Percentiles rank a stretch among this genome's conserved stretches.
phyloP scores from a whole-genome alignment of 208 protist species.

The Wallacemonas sp. region DNA sequence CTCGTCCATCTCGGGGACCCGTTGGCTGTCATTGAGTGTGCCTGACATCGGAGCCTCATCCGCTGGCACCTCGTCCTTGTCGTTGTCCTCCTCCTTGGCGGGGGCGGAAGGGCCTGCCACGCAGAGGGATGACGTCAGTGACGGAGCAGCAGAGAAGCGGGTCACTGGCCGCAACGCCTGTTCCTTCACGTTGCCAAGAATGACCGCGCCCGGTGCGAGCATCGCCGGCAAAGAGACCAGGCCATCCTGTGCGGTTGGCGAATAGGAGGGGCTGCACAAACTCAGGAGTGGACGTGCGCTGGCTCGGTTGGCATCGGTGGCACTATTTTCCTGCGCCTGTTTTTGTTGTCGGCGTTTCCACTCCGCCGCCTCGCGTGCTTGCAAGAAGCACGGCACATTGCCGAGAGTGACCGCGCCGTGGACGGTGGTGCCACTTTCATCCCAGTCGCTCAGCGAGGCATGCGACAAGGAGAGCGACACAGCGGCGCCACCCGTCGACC shows the following conservation, averaged over 20 bases:
- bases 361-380: neutral
- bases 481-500: too few relatives aligned
- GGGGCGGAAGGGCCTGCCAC: neutral
- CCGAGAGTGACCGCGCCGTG: neutral
- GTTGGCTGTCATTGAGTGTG: too few relatives aligned
- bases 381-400: slow-evolving; percentile 9
- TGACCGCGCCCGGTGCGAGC: neutral
- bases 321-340: too few relatives aligned
- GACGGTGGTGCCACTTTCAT: neutral
- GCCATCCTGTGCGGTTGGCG: neutral
- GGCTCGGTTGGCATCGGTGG: neutral
- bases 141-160: neutral
- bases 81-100: neutral
- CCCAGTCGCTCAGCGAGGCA: neutral
- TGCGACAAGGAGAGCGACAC: neutral
- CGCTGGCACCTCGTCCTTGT: neutral
- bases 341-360: too few relatives aligned
- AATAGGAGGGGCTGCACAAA: too few relatives aligned
- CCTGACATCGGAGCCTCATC: too few relatives aligned
- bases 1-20: too few relatives aligned
- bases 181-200: neutral
- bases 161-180: slow-evolving; percentile 4
- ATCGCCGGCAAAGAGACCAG: neutral
- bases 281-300: too few relatives aligned
- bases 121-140: neutral